Base-by-base conservation (phyloP, 1,139 yeast species). In the Spathaspora sp. region DNA sequence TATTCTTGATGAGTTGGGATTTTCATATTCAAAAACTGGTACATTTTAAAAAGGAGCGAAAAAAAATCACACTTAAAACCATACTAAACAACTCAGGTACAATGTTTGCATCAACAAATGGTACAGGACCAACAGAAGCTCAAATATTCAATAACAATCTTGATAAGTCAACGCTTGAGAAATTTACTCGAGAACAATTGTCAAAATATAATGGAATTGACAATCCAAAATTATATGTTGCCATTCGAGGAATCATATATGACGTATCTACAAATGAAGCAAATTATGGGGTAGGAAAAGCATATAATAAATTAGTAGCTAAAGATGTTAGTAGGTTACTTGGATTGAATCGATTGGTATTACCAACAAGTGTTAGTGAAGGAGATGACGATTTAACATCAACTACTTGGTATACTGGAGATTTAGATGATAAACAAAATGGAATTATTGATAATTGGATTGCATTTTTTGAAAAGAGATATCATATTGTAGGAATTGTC, bases 291-390 rank as follows among this genome's bases (percentile, higher is more conserved):
- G 85, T 85, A 1, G 93, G 89, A 0, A 79, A 82, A 52, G 81
- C 85, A 25, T 89, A 89, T 65, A 82, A 82, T 56, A 80, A 75
- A 31, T 74, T 89, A 43, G 87, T 84, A 6, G 97, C 91, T 2
- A 82, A 80, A 54, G 96, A 89, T 53, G 86, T 88, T 13, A 82
- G 89, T 17, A 67, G 95, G 48, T 84, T 90, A 2, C 68, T 89
- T 47, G 80, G 74, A n/a, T 56, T 70, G 49, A 73, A 72, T 50
- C 58, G 61, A 46, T 61, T 81, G 76, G 50, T 51, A 29, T 53
- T 54, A 29, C 40, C 48, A 10, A 48, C 39, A 2, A 51, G 45
- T 13, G 18, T 44, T 45, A 15, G 47, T 42, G 18, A 24, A 7
- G 26, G 3, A 11, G 50, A 47, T 7, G 45, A 40, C 8, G 42